Conservation (phyloP, 352 stramenopile genomes). For the Achlya hypogyna region DNA sequence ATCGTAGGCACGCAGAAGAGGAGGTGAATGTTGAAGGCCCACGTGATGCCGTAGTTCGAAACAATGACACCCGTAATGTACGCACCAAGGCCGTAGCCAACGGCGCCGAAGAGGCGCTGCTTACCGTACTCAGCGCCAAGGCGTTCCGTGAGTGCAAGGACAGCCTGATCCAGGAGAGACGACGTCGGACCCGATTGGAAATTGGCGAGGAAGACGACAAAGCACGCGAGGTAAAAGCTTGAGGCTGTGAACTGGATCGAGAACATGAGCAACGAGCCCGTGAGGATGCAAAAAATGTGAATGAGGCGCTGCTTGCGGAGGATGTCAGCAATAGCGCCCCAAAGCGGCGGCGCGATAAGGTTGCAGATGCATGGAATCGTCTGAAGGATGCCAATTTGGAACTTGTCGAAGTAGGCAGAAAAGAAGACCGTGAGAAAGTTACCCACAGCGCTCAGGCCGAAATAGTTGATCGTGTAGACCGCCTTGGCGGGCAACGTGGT, state of each 20-base stretch:
- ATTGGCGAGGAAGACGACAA: slow-evolving; percentile 37
- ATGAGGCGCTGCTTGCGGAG: slow-evolving; percentile 35
- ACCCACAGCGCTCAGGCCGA: slow-evolving; percentile 4
- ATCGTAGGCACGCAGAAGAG: slow-evolving; percentile 26
- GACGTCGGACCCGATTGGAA: slow-evolving; percentile 38
- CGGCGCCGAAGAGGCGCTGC: slow-evolving; percentile 37
- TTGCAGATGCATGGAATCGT: slow-evolving; percentile 38
- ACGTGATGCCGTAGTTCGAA: slow-evolving; percentile 30
- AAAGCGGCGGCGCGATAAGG: slow-evolving; percentile 33
- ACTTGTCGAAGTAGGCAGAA: slow-evolving; percentile 39
- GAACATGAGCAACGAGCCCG: slow-evolving; percentile 37
- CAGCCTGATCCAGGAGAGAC: slow-evolving; percentile 33
- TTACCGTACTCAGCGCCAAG: slow-evolving; percentile 41
- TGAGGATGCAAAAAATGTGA: slow-evolving; percentile 34
- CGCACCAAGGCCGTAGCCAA: slow-evolving; percentile 33
- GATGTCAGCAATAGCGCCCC: slow-evolving; percentile 34
- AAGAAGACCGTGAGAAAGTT: slow-evolving; percentile 20
- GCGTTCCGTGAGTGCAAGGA: slow-evolving; percentile 31
- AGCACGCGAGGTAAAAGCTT: slow-evolving; percentile 34
- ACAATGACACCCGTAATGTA: slow-evolving; percentile 38
- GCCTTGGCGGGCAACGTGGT: slow-evolving; percentile 13
- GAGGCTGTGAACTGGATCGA: slow-evolving; percentile 33
- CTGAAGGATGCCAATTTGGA: slow-evolving; percentile 34
- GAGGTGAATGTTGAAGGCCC: slow-evolving; percentile 42
- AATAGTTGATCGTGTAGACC: slow-evolving; percentile 15